A percentile compares a stretch with the other conserved stretches of the same genome.
Conservation (phyloP, 495 filamentous ascomycete species). For the Recurvomyces mirabilis region DNA sequence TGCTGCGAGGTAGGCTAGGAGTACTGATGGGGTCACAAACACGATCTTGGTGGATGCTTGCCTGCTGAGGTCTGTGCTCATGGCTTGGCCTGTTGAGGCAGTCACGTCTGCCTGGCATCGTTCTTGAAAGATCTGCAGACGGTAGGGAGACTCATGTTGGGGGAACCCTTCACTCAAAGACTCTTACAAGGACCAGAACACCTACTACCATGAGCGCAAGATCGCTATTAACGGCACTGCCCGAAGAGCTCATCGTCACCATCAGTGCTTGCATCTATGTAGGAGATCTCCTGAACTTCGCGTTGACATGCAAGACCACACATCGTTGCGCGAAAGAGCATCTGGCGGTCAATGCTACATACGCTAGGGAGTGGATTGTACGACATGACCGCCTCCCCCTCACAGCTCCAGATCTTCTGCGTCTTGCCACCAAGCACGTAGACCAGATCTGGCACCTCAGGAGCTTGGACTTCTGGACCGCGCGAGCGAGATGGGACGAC, state of each 20-base stretch:
- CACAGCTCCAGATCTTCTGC: neutral
- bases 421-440: neutral
- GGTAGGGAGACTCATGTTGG: too few relatives aligned
- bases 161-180: too few relatives aligned
- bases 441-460: neutral
- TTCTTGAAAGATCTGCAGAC: too few relatives aligned
- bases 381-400: constrained; percentile 1
- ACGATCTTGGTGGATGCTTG: too few relatives aligned
- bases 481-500: neutral
- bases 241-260: neutral
- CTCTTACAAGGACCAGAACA: too few relatives aligned
- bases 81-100: too few relatives aligned
- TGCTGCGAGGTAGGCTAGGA: too few relatives aligned
- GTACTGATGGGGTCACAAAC: too few relatives aligned
- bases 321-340: neutral
- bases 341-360: neutral
- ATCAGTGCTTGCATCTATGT: neutral
- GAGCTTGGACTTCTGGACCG: neutral
- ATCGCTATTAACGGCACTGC: too few relatives aligned
- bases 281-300: neutral
- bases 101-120: too few relatives aligned
- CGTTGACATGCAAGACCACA: neutral
- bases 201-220: too few relatives aligned
- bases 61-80: too few relatives aligned
- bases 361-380: neutral